Percentiles rank a stretch among this genome's conserved stretches.
Evolutionary conservation across 2,329 filamentous ascomycete genomes (phyloP).

Genomic region (Claviceps pazoutovae): DNA sequence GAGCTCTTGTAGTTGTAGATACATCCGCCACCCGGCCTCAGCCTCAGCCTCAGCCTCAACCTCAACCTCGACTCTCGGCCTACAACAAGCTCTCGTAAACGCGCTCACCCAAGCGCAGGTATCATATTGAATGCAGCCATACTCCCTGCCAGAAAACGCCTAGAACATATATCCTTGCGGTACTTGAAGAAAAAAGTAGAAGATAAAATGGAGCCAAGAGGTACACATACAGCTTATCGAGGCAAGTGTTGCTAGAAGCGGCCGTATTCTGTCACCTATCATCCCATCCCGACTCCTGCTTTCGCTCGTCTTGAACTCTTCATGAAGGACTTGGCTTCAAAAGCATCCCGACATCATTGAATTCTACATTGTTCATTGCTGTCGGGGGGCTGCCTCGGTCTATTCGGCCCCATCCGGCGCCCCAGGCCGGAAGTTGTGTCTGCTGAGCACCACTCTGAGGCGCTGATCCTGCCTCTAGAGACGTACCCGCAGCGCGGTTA

Average conservation of each 20-base stretch:
- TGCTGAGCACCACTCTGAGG: slow-evolving; percentile 1
- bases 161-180: neutral
- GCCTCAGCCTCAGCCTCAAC: no score
- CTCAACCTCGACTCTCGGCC: no score
- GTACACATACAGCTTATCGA: neutral
- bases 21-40: no score
- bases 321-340: slow-evolving; percentile 4
- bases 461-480: neutral
- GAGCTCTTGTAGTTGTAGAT: no score
- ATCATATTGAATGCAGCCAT: slow-evolving; percentile 4
- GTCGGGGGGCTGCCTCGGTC: slow-evolving; percentile 13
- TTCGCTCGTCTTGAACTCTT: neutral
- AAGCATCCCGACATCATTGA: slow-evolving; percentile 22
- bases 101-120: slow-evolving; percentile 2
- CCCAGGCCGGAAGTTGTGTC: slow-evolving; percentile 12
- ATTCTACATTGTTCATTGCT: slow-evolving; percentile 10
- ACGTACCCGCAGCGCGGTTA: slow-evolving; percentile 6
- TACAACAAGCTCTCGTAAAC: neutral
- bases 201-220: neutral
- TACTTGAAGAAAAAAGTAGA: neutral
- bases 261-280: neutral
- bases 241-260: neutral
- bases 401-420: slow-evolving; percentile 19
- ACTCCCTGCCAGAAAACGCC: slow-evolving; percentile 2
- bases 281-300: neutral